phyloP scores from a whole-genome alignment of 78 protist species.

The Protostelium mycophagum region DNA sequence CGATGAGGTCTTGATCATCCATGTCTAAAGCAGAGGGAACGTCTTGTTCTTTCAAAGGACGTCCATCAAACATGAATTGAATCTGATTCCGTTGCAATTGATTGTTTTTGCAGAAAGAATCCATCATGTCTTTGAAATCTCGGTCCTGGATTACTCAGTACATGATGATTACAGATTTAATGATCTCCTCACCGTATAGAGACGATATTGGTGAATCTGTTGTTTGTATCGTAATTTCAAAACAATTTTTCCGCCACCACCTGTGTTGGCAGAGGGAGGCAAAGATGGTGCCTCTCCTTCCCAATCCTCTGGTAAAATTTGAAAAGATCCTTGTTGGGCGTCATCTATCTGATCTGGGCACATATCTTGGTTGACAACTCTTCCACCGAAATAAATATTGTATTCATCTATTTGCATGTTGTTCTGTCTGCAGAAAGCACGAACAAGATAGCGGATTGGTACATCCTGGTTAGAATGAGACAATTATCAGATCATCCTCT shows the following conservation, averaged over 20 bases:
- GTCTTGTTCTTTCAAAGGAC: background rate
- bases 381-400: background rate
- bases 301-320: background rate
- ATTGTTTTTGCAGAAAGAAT: background rate
- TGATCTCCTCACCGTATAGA: background rate
- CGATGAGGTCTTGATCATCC: background rate
- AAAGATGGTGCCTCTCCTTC: background rate
- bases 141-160: background rate
- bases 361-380: background rate
- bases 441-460: background rate
- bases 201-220: background rate
- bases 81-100: background rate
- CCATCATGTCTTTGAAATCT: background rate
- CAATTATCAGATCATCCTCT: too few species aligned
- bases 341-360: background rate
- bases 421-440: background rate
- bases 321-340: background rate
- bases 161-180: background rate
- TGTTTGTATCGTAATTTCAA: background rate
- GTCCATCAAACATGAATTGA: background rate
- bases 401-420: background rate
- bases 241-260: too few species aligned
- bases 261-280: background rate
- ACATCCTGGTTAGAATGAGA: too few species aligned
- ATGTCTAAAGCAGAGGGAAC: background rate